Base-by-base conservation (phyloP, 768 basidiomycete genomes). In the Boletus pseudopeckii region DNA sequence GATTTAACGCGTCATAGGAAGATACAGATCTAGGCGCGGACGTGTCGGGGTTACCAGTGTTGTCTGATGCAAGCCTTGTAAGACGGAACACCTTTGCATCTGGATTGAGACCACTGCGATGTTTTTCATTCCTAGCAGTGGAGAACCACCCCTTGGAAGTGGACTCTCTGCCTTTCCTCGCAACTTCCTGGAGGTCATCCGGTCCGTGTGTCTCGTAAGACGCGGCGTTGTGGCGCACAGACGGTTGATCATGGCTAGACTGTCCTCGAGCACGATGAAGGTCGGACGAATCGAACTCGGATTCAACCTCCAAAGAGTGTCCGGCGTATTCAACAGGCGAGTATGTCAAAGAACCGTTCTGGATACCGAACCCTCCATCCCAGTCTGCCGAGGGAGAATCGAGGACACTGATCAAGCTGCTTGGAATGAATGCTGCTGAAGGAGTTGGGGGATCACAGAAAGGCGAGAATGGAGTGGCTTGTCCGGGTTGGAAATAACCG, bases 11-110 rank as follows among this genome's bases (percentile, higher is more conserved):
- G 55, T 84, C 84, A 60, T 77, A 84, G 7, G 73, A 59, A 28
- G 58, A 50, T 15, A 37, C 43, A 18, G 46, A 48, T 22, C 22
- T 22, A n/a, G 54, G 22, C 18, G 42, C 20, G 24, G 67, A 50
- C 30, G 37, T 28, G 34, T 65, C 65, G 7, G 43, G 28, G 44
- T 48, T 48, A 41, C 52, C 41, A 13, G 38, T 50, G 56, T 57
- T 56, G 46, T 59, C 54, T 2, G 54, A 46, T 51, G 56, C 51
- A 30, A 57, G 52, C 53, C 63, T 72, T 34, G 74, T 71, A 46
- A 88, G 74, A 64, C 77, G 84, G 74, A 93, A 93, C 51, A 83
- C 90, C 65, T 92, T 90, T 49, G 91, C 91, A 68, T 87, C 88
- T 2, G 91, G 91, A 69, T 93, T 93, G 54, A 93, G 78, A 7